These are phyloP conservation scores for Cladophialophora bantiana DNA, from an alignment of 2,329 filamentous ascomycete species.

Conservation along the genomic window DNA sequence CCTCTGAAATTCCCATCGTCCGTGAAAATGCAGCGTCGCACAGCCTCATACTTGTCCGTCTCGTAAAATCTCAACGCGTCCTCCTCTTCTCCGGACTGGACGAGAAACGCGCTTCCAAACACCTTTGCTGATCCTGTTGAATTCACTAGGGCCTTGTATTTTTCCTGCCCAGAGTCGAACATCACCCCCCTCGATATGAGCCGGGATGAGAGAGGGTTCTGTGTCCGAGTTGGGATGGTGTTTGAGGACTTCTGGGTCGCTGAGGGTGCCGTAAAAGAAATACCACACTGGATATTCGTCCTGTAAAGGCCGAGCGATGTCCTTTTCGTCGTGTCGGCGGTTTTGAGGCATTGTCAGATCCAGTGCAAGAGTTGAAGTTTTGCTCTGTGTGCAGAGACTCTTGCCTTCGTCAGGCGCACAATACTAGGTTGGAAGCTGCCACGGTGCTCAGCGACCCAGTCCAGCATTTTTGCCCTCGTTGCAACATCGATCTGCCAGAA, in stretches of 20 bases:
- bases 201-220: slow-evolving; percentile 40
- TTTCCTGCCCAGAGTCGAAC: slow-evolving; percentile 49
- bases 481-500: slow-evolving; percentile 42
- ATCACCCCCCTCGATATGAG: slow-evolving; percentile 44
- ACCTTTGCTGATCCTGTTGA: slow-evolving; percentile 36
- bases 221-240: slow-evolving; percentile 44
- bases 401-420: slow-evolving; percentile 44
- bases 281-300: slow-evolving; percentile 51
- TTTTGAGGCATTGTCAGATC: slow-evolving; percentile 45
- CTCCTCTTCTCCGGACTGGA: slow-evolving; percentile 45
- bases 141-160: slow-evolving; percentile 52
- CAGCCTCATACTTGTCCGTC: slow-evolving; percentile 50
- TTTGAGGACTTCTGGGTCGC: slow-evolving; percentile 43
- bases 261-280: slow-evolving; percentile 54
- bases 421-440: slow-evolving; percentile 41
- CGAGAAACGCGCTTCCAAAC: slow-evolving; percentile 45
- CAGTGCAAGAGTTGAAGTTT: slow-evolving; percentile 39
- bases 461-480: slow-evolving; percentile 29
- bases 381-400: slow-evolving; percentile 38
- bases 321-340: slow-evolving; percentile 30
- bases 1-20: slow-evolving; percentile 18
- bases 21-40: slow-evolving; percentile 45
- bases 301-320: slow-evolving; percentile 36
- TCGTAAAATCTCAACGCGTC: slow-evolving; percentile 48
- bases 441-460: slow-evolving; percentile 35